These are phyloP conservation scores for Schizophyllum amplum DNA, from an alignment of 1,284 basidiomycete species.

Conservation along the genomic window DNA sequence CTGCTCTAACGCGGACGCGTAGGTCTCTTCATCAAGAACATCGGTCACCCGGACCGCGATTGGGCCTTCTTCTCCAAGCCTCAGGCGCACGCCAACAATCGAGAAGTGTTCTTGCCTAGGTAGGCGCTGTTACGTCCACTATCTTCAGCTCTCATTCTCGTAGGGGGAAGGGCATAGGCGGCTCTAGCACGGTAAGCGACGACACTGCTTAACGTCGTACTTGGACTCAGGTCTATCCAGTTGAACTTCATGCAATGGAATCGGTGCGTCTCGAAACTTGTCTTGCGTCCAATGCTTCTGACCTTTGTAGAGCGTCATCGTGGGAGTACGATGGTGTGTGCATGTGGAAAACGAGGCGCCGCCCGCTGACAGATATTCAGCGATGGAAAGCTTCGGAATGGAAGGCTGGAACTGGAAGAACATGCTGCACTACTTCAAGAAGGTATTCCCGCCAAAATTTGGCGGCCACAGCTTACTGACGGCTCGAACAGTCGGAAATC, in stretches of 20 bases:
- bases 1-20: background rate
- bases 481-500: background rate
- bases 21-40: background rate
- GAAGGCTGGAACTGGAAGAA: background rate
- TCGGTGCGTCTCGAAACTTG: background rate
- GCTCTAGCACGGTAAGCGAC: background rate
- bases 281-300: background rate
- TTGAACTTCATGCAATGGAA: background rate
- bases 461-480: no score
- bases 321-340: background rate
- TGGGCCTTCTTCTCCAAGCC: background rate
- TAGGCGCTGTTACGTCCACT: background rate
- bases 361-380: background rate
- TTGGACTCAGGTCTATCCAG: background rate
- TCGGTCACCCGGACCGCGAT: background rate
- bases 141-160: background rate
- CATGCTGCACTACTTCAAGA: background rate
- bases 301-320: background rate
- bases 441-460: background rate
- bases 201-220: background rate
- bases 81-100: background rate
- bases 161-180: background rate
- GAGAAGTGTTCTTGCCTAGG: background rate
- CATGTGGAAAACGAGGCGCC: background rate
- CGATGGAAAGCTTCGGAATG: background rate